These are phyloP conservation scores for Quercus aquifolioides DNA, from an alignment of 306 rosid species.

Conservation along the genomic window DNA sequence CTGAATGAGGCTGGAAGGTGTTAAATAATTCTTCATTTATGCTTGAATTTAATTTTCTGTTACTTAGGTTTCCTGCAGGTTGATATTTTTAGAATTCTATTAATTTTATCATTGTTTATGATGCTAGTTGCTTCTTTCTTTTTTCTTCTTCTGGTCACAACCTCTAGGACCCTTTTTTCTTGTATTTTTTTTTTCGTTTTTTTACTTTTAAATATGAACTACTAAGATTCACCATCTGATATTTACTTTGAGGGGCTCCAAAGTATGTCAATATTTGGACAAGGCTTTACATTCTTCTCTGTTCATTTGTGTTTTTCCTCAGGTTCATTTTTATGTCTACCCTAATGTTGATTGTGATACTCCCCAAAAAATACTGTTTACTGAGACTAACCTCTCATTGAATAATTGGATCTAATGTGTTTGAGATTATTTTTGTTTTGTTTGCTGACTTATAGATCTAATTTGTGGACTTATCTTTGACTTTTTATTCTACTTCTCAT, in stretches of 20 bases:
- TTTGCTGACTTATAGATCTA: not conserved
- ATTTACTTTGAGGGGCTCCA: not conserved
- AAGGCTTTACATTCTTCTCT: not conserved
- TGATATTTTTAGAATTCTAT: not conserved
- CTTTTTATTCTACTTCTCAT: not conserved
- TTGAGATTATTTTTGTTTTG: not conserved
- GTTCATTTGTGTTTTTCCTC: no score
- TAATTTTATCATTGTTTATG: not conserved
- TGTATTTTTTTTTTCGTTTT: not conserved
- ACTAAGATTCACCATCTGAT: not conserved
- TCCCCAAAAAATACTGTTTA: not conserved
- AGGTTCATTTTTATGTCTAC: no score
- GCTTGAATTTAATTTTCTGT: not conserved
- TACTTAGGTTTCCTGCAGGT: not conserved
- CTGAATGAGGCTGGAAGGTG: not conserved
- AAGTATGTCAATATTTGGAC: not conserved
- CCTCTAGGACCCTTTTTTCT: not conserved
- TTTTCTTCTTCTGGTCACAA: not conserved
- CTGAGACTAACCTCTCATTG: not conserved
- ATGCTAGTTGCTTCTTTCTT: not conserved
- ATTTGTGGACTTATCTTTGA: not conserved
- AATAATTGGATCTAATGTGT: not conserved
- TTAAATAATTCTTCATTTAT: not conserved
- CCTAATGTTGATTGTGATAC: not conserved
- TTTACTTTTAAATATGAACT: not conserved